Evolutionary conservation across 2,329 filamentous ascomycete species (phyloP).

Genomic region (Xylaria sp.): DNA sequence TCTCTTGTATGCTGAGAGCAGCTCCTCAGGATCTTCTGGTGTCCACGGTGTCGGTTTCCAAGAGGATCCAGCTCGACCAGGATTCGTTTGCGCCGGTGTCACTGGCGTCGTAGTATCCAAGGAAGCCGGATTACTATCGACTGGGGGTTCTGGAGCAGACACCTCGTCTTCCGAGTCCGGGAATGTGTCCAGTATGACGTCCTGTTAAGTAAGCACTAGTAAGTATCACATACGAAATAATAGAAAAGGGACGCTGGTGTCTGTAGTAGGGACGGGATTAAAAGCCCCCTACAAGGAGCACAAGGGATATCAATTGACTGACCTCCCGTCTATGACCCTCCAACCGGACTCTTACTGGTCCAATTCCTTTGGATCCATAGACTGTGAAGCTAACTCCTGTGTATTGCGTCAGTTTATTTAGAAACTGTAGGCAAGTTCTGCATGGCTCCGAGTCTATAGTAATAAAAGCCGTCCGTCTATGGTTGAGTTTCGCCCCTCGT

Average conservation of each 20-base stretch:
- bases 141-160: not conserved
- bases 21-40: constrained; percentile 31
- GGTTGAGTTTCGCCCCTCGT: constrained; percentile 18
- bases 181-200: constrained; percentile 39
- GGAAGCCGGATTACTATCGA: no score
- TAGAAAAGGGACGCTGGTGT: no score
- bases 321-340: constrained; percentile 20
- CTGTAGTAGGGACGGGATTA: no score
- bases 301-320: not conserved
- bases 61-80: not conserved
- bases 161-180: constrained; percentile 34
- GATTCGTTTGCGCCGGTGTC: not conserved
- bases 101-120: not conserved
- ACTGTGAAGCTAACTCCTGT: constrained; percentile 39
- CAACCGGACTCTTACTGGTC: constrained; percentile 38
- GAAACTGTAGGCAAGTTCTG: constrained; percentile 38
- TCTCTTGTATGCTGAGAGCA: constrained; percentile 40
- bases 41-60: constrained; percentile 20
- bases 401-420: constrained; percentile 38
- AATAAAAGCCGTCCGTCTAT: constrained; percentile 34
- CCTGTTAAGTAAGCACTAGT: not conserved
- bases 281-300: not conserved
- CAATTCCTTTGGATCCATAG: constrained; percentile 33
- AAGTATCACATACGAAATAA: no score
- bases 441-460: constrained; percentile 44